Evolutionary conservation across 306 rosid genomes (phyloP).

Genomic region (Fagus sylvatica): DNA sequence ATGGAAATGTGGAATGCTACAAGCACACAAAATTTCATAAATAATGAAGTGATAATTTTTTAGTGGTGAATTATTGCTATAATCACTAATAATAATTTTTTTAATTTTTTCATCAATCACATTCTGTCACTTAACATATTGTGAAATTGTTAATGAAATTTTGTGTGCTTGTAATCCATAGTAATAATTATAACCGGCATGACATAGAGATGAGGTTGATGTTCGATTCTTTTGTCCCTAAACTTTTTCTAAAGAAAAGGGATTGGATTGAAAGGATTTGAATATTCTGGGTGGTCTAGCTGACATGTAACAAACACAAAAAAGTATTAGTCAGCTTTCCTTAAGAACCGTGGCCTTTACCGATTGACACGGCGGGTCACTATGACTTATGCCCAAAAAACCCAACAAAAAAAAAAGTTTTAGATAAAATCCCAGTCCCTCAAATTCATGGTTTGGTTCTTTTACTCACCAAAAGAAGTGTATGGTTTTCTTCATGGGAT

Average conservation of each 20-base stretch:
- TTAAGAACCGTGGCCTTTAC: background rate
- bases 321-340: background rate
- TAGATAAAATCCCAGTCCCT: too few relatives aligned
- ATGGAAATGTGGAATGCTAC: too few relatives aligned
- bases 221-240: background rate
- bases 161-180: too few relatives aligned
- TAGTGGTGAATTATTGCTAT: too few relatives aligned
- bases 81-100: too few relatives aligned
- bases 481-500: background rate
- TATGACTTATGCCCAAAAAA: background rate
- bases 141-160: too few relatives aligned
- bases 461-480: background rate
- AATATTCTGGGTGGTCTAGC: background rate
- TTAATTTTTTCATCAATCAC: too few relatives aligned
- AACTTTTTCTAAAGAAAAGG: background rate
- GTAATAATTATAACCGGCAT: background rate
- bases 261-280: background rate
- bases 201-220: background rate
- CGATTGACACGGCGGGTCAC: background rate
- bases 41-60: too few relatives aligned
- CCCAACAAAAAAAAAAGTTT: background rate
- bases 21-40: too few relatives aligned
- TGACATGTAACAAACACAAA: background rate
- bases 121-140: too few relatives aligned
- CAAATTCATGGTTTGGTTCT: too few relatives aligned